Percentiles rank a stretch among this genome's conserved stretches.
Conservation (phyloP, 164 flowering plant species). For the Hamamelis virginiana region DNA sequence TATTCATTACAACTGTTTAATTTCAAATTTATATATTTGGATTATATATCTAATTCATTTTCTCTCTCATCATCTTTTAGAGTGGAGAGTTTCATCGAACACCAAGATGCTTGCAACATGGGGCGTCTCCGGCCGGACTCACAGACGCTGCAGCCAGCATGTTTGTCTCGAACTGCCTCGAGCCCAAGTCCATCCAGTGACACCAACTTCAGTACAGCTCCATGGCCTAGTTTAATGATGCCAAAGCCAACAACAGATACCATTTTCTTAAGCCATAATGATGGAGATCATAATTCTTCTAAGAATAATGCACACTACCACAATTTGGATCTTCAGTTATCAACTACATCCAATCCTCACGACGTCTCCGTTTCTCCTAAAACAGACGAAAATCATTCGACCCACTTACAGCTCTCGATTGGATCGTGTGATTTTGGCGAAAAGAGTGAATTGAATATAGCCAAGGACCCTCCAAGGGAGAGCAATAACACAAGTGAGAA, state of each 20-base stretch:
- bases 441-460: constrained; percentile 14
- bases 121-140: constrained; percentile 48
- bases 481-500: constrained; percentile 22
- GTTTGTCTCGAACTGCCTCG: constrained; percentile 70
- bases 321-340: constrained; percentile 78
- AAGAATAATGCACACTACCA: constrained; percentile 19
- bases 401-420: constrained; percentile 73
- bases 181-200: constrained; percentile 86
- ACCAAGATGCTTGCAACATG: constrained; percentile 83
- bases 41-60: too few species aligned
- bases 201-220: constrained; percentile 54
- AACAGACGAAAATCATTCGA: constrained; percentile 44
- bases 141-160: constrained; percentile 42
- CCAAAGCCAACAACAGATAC: constrained; percentile 26
- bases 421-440: constrained; percentile 46
- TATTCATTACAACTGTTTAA: not conserved
- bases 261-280: constrained; percentile 23
- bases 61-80: constrained; percentile 23
- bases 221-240: constrained; percentile 37
- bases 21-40: too few species aligned
- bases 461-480: constrained; percentile 9
- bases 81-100: constrained; percentile 96
- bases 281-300: not conserved
- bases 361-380: constrained; percentile 22
- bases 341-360: constrained; percentile 32